Percentiles rank a stretch among this genome's conserved stretches.
Conservation (phyloP, 1,139 yeast species). For the Suhomyces maxii region DNA sequence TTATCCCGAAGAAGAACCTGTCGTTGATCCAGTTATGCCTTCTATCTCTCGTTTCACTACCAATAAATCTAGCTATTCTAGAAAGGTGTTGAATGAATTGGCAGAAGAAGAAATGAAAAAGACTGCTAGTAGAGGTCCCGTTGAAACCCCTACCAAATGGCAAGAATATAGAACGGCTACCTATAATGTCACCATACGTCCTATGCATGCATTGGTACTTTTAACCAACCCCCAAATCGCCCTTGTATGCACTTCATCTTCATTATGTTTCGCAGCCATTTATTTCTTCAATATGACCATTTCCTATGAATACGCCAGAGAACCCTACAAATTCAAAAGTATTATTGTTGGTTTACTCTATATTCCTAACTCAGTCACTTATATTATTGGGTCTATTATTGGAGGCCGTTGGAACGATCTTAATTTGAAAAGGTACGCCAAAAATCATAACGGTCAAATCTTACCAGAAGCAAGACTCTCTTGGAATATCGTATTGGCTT, state of each 20-base stretch:
- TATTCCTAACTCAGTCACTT: slow-evolving; percentile 81
- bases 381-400: slow-evolving; percentile 66
- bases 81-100: slow-evolving; percentile 26
- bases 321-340: slow-evolving; percentile 69
- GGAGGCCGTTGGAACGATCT: slow-evolving; percentile 83
- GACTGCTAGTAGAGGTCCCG: background rate
- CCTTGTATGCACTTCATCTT: slow-evolving; percentile 62
- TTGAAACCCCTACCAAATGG: slow-evolving; percentile 9
- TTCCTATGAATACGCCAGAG: slow-evolving; percentile 57
- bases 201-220: slow-evolving; percentile 54
- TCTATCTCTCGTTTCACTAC: slow-evolving; percentile 38
- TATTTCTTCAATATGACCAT: slow-evolving; percentile 77
- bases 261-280: slow-evolving; percentile 65
- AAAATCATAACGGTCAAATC: slow-evolving; percentile 59
- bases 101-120: slow-evolving; percentile 22
- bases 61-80: slow-evolving; percentile 35
- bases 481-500: slow-evolving; percentile 69
- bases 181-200: slow-evolving; percentile 46
- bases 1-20: slow-evolving; percentile 28
- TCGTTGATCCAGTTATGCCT: slow-evolving; percentile 42
- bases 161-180: slow-evolving; percentile 16
- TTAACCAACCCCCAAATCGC: slow-evolving; percentile 72
- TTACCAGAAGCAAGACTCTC: slow-evolving; percentile 81
- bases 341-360: slow-evolving; percentile 73
- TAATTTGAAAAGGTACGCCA: slow-evolving; percentile 54